A percentile compares a stretch with the other conserved stretches of the same genome.
Evolutionary conservation across 2,329 filamentous ascomycete species (phyloP).

Genomic region (Aaosphaeria pasadenensis): DNA sequence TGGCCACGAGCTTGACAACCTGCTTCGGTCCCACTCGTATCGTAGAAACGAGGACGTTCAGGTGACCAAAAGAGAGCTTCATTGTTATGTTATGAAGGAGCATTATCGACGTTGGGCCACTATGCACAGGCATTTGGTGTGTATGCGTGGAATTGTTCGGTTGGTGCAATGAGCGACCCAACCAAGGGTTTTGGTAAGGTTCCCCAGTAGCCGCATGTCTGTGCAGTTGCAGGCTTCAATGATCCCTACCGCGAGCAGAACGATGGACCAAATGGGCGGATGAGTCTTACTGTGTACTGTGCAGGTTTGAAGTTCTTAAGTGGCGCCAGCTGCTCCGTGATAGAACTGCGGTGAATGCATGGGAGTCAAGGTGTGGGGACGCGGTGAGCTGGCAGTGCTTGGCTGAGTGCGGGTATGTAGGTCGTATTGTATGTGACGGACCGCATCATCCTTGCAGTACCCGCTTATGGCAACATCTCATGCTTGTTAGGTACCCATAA

Average conservation of each 20-base stretch:
- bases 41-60: too few relatives aligned
- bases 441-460: too few relatives aligned
- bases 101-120: slow-evolving; percentile 16
- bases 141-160: slow-evolving; percentile 30
- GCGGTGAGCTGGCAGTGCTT: slow-evolving; percentile 10
- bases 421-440: too few relatives aligned
- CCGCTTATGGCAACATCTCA: too few relatives aligned
- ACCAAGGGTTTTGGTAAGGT: slow-evolving; percentile 7
- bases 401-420: not conserved
- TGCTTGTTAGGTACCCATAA: too few relatives aligned
- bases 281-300: not conserved
- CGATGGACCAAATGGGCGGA: slow-evolving; percentile 6
- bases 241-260: slow-evolving; percentile 1
- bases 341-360: not conserved
- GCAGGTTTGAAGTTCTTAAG: not conserved
- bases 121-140: slow-evolving; percentile 24
- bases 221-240: not conserved
- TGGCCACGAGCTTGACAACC: too few relatives aligned
- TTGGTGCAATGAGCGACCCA: slow-evolving; percentile 19
- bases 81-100: too few relatives aligned
- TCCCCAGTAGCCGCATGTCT: slow-evolving; percentile 19
- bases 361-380: not conserved
- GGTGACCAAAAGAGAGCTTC: too few relatives aligned
- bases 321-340: too few relatives aligned
- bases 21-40: too few relatives aligned